Conservation (phyloP, 495 filamentous ascomycete species). For the Penicillium chermesinum region DNA sequence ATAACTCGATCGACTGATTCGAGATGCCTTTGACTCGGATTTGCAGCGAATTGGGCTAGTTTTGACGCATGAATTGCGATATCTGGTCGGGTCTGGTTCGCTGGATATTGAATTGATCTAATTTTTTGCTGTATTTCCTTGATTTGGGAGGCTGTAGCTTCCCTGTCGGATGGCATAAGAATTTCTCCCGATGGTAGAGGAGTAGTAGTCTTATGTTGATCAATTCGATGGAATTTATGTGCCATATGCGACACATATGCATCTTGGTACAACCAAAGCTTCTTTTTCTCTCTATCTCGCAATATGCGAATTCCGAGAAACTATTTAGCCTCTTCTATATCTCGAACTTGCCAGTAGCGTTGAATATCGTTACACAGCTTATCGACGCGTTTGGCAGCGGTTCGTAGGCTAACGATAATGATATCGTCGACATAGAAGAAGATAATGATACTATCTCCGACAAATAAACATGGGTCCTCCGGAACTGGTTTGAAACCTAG, state of each 20-base stretch:
- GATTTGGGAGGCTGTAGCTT: conserved; percentile 1
- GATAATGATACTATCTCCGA: conserved; percentile 10
- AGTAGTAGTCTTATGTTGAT: neutral
- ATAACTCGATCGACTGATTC: conserved; percentile 9
- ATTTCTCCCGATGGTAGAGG: conserved; percentile 7
- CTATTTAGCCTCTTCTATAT: conserved; percentile 9
- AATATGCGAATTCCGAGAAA: conserved; percentile 18
- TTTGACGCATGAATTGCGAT: conserved; percentile 6
- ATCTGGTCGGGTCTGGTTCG: conserved; percentile 19
- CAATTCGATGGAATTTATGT: conserved; percentile 8
- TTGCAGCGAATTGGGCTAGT: conserved; percentile 18
- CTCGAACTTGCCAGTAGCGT: conserved; percentile 3
- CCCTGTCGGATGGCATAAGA: neutral
- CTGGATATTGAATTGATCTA: conserved; percentile 21
- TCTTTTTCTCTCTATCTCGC: conserved; percentile 7
- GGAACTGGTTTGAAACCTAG: conserved; percentile 14
- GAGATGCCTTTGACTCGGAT: conserved; percentile 15
- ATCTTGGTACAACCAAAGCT: conserved; percentile 16
- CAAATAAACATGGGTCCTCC: conserved; percentile 18
- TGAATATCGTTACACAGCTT: conserved; percentile 4
- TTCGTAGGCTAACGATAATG: conserved; percentile 3
- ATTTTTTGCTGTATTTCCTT: conserved; percentile 20
- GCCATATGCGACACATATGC: conserved; percentile 17
- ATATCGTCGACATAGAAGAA: conserved; percentile 27
- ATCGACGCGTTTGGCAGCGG: neutral